Base-by-base conservation (phyloP, 257 asterid genomes). In the Catharanthus roseus region DNA sequence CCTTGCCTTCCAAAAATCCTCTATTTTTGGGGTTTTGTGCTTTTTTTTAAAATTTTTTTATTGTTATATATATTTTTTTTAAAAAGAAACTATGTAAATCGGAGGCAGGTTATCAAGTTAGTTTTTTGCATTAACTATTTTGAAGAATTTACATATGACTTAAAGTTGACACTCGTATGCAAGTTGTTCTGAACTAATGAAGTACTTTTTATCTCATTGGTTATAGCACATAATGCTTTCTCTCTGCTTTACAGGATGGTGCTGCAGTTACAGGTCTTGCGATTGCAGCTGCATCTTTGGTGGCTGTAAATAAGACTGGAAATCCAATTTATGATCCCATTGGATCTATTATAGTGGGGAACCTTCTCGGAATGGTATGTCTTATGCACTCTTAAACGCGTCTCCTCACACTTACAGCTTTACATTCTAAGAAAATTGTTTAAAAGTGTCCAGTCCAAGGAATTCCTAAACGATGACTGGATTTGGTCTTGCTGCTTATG, bases 221-320 rank as follows among this genome's bases (percentile, higher is more conserved):
- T 42, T 67, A 56, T 70, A 34, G 63, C 21, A 65, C 73, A 54
- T 62, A 45, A 58, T 72, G 64, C 36, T 6, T 36, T 72, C 19
- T n/a, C 51, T 44, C 74, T 65, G 53, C 68, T 62, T 65, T 81
- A 85, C 86, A 93, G 97, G 99, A 93, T 70, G 93, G 97, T 79
- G 99, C 99, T 83, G 99, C 99, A 71, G 97, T 95, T 75, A 82
- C 97, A 11, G 99, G 99, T 78, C 97, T 95, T 76, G 83, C 83
- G 75, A 91, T 95, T 72, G 99, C 97, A 75, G 96, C 82, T 74
- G 97, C 99, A 44, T 91, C 99, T 63, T 75, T 95, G 88, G 96
- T 89, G 73, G 99, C 99, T 70, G 99, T 93, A 64, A 85, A 86
- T 55, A 45, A 70, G 71, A 93, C 99, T n/a, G 99, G 99, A 61